Percentiles rank a stretch among this genome's conserved stretches.
Evolutionary conservation across 495 filamentous ascomycete species (phyloP).

Genomic region (Penicillium bialowiezense): DNA sequence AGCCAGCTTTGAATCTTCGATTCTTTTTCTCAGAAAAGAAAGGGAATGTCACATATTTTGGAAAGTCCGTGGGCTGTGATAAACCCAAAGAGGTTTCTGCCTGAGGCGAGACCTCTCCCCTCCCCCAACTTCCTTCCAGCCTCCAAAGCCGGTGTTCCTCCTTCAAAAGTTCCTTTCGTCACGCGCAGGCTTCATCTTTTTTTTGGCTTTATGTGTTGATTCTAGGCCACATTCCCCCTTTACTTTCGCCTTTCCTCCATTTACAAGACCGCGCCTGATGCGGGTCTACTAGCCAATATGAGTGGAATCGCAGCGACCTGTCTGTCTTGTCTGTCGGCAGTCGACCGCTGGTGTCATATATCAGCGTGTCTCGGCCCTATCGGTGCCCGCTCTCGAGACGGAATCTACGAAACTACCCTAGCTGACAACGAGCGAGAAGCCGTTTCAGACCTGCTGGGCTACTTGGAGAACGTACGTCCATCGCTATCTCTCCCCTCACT

Average conservation of each 20-base stretch:
- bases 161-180: slow-evolving; percentile 2
- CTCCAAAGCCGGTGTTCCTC: background rate
- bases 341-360: slow-evolving; percentile 50
- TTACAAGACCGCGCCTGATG: slow-evolving; percentile 24
- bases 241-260: background rate
- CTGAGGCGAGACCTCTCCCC: background rate
- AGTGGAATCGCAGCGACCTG: slow-evolving; percentile 44
- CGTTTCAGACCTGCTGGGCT: slow-evolving; percentile 90
- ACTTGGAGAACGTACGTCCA: slow-evolving; percentile 84
- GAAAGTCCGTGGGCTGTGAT: no score
- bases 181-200: slow-evolving; percentile 1
- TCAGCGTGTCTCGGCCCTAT: slow-evolving; percentile 43
- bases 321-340: slow-evolving; percentile 42
- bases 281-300: slow-evolving; percentile 35
- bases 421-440: slow-evolving; percentile 97
- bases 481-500: background rate
- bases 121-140: slow-evolving; percentile 2
- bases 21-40: no score
- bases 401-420: slow-evolving; percentile 90
- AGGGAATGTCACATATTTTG: no score
- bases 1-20: no score
- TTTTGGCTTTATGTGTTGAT: background rate
- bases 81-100: slow-evolving; percentile 1
- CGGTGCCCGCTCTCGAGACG: slow-evolving; percentile 83
- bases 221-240: background rate